Conservation (phyloP, 1,284 basidiomycete genomes). For the Ganoderma sinense region DNA sequence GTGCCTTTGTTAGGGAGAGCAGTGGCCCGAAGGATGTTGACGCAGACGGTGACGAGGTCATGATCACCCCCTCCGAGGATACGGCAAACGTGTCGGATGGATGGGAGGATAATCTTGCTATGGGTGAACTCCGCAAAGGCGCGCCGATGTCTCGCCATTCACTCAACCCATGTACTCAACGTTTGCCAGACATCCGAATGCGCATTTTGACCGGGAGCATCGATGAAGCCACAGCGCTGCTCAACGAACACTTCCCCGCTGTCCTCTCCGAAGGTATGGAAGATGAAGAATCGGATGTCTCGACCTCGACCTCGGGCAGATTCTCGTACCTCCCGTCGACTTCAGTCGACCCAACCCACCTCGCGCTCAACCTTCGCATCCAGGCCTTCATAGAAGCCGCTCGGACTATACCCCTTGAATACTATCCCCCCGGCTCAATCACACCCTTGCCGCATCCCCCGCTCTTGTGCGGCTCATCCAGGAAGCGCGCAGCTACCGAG, state of each 20-base stretch:
- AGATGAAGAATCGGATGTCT: constrained; percentile 16
- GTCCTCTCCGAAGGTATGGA: constrained; percentile 56
- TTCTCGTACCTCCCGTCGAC: constrained; percentile 62
- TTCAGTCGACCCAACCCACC: constrained; percentile 73
- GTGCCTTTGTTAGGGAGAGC: constrained; percentile 75
- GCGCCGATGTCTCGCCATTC: constrained; percentile 33
- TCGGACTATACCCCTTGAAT: constrained; percentile 70
- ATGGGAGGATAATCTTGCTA: constrained; percentile 49
- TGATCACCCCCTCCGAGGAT: constrained; percentile 38
- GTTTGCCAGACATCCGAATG: constrained; percentile 63
- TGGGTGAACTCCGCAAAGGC: constrained; percentile 68
- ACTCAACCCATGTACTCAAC: constrained; percentile 14
- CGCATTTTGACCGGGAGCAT: constrained; percentile 75
- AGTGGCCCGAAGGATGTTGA: constrained; percentile 61
- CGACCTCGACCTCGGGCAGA: constrained; percentile 16
- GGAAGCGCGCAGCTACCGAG: constrained; percentile 5
- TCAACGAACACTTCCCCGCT: constrained; percentile 73
- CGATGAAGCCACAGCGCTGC: constrained; percentile 68
- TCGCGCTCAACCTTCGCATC: constrained; percentile 84
- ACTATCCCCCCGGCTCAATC: constrained; percentile 41
- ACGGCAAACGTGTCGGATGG: constrained; percentile 18
- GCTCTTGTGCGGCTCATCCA: constrained; percentile 11
- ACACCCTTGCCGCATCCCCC: constrained; percentile 21
- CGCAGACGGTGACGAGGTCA: constrained; percentile 72
- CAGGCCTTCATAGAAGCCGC: constrained; percentile 85